phyloP scores from a whole-genome alignment of 1,284 basidiomycete genomes.

The Pseudozyma tsukubaensis region DNA sequence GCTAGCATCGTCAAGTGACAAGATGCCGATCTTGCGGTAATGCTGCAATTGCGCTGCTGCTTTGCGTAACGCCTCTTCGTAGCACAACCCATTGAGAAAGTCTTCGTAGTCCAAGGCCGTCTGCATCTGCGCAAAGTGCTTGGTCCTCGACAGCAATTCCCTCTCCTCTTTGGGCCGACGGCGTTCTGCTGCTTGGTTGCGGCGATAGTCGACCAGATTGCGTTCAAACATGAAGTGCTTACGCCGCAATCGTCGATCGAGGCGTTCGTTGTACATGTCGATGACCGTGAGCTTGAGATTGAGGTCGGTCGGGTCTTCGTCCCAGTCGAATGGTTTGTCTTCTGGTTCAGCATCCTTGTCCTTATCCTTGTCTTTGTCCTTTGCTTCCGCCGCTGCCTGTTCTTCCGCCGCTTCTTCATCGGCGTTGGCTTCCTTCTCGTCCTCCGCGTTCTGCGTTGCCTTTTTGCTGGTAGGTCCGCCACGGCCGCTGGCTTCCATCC shows the following conservation, averaged over 20 bases:
- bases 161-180: conserved; percentile 90
- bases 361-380: conserved; percentile 56
- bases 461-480: conserved; percentile 65
- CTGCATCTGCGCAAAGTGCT: conserved; percentile 91
- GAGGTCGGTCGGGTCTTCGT: conserved; percentile 84
- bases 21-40: conserved; percentile 64
- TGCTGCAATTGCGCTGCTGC: conserved; percentile 63
- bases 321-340: conserved; percentile 70
- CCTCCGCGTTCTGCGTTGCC: conserved; percentile 47
- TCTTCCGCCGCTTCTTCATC: conserved; percentile 28
- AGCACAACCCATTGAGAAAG: conserved; percentile 85
- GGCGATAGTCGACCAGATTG: conserved; percentile 83
- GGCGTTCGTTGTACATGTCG: conserved; percentile 90
- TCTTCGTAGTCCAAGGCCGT: conserved; percentile 91
- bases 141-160: conserved; percentile 87
- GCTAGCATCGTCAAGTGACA: conserved; percentile 62
- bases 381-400: conserved; percentile 43
- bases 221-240: conserved; percentile 95
- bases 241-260: conserved; percentile 86
- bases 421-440: conserved; percentile 46
- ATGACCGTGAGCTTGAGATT: conserved; percentile 88
- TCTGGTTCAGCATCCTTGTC: conserved; percentile 54
- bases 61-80: conserved; percentile 65
- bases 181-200: conserved; percentile 91
- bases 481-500: conserved; percentile 76